Conservation (phyloP, 768 basidiomycete species). For the Tephrocybe rancida region DNA sequence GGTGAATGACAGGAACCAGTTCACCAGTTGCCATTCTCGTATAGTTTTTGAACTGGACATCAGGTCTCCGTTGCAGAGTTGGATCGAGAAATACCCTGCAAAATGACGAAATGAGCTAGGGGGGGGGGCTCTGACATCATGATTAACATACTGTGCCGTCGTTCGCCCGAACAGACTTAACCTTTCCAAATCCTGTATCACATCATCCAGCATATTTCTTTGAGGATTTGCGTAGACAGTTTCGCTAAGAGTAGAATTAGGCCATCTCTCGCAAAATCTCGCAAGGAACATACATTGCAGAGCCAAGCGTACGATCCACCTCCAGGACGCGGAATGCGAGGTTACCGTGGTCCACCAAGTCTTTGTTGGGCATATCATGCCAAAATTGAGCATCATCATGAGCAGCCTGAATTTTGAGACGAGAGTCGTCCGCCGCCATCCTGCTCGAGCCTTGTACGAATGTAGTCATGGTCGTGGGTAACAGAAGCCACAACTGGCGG, state of each 20-base stretch:
- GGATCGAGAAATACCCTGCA: slow-evolving; percentile 6
- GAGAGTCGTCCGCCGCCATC: neutral
- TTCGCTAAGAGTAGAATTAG: neutral
- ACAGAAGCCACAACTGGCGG: neutral
- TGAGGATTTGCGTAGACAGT: neutral
- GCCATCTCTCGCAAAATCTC: neutral
- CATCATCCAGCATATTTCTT: neutral
- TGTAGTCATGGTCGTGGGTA: neutral
- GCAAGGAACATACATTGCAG: neutral
- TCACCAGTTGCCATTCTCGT: neutral
- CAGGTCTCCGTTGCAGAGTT: neutral
- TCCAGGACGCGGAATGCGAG: neutral
- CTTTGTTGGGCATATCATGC: too few relatives aligned
- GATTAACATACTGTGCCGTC: slow-evolving; percentile 8
- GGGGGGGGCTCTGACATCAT: neutral
- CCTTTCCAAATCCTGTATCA: neutral
- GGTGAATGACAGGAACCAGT: slow-evolving; percentile 1
- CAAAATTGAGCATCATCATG: neutral
- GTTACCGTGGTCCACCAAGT: neutral
- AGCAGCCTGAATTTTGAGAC: neutral
- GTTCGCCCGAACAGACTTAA: slow-evolving; percentile 7
- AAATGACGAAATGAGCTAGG: neutral
- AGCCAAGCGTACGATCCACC: neutral
- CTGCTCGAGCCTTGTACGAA: neutral
- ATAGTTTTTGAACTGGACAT: neutral